Evolutionary conservation across 225 moss, liverwort and hornwort genomes (phyloP).

Genomic region (Climacium dendroides): DNA sequence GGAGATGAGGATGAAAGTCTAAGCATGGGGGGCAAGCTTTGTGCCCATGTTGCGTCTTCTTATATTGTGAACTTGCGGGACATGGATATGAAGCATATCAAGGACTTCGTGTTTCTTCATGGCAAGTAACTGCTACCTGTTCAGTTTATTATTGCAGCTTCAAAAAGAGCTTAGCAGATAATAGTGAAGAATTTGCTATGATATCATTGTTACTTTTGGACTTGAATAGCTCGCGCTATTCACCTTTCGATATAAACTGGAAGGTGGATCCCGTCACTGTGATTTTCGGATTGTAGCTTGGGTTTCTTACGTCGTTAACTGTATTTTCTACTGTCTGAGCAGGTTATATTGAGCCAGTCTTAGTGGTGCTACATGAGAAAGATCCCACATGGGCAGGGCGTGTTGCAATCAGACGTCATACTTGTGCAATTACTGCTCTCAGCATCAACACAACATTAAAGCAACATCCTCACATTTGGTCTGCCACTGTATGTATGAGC

Average conservation of each 20-base stretch:
- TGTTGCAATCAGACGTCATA: slow-evolving; percentile 81
- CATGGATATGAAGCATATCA: slow-evolving; percentile 85
- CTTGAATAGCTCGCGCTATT: background rate
- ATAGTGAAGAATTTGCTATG: background rate
- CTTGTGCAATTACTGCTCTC: slow-evolving; percentile 80
- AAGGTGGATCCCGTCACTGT: background rate
- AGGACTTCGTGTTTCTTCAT: slow-evolving; percentile 96
- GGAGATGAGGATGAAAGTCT: slow-evolving; percentile 88
- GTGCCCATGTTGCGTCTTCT: slow-evolving; percentile 83
- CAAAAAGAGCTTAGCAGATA: background rate
- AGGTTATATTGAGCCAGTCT: slow-evolving; percentile 93
- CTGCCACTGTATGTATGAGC: slow-evolving; percentile 67
- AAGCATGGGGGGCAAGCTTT: slow-evolving; percentile 47
- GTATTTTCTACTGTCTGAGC: background rate
- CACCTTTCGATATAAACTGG: background rate
- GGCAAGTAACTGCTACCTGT: slow-evolving; percentile 32
- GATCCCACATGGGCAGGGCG: slow-evolving; percentile 98
- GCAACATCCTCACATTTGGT: slow-evolving; percentile 99
- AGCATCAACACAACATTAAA: slow-evolving; percentile 94
- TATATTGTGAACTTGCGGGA: slow-evolving; percentile 87
- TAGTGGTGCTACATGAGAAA: slow-evolving; percentile 75
- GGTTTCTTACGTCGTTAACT: background rate
- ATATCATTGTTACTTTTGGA: background rate
- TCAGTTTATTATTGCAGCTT: background rate
- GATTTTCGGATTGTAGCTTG: background rate